These are phyloP conservation scores for Trichoderma aggressivum DNA, from an alignment of 2,329 filamentous ascomycete species.

Conservation along the genomic window DNA sequence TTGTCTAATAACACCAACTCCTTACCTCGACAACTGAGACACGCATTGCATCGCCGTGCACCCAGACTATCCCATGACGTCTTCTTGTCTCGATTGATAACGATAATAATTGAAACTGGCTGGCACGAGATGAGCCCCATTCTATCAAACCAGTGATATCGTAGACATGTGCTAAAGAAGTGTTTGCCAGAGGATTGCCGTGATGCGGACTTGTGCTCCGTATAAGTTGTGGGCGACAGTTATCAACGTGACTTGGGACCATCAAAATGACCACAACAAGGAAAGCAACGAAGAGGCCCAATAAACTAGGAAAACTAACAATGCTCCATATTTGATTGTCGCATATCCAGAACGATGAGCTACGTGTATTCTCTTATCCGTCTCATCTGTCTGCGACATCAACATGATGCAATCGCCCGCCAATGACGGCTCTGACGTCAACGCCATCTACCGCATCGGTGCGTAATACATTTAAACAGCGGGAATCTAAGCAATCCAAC, in stretches of 20 bases:
- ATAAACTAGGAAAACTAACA: background rate
- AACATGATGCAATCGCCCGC: conserved; percentile 18
- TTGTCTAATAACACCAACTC: background rate
- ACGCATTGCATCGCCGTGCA: background rate
- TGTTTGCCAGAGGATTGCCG: background rate
- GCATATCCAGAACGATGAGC: background rate
- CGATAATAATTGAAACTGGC: background rate
- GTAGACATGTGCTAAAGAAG: background rate
- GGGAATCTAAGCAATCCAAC: background rate
- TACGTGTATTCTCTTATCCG: background rate
- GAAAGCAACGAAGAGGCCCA: background rate
- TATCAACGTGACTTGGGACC: background rate
- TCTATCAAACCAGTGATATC: background rate
- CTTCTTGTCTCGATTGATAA: background rate
- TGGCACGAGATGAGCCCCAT: background rate
- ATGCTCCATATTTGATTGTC: background rate
- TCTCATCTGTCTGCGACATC: conserved; percentile 14
- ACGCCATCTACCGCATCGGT: background rate
- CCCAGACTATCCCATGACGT: background rate
- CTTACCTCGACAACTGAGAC: background rate
- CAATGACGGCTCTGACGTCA: conserved; percentile 17
- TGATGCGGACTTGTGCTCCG: background rate
- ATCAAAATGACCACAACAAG: background rate
- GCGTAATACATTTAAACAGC: background rate
- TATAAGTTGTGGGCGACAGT: background rate